Evolutionary conservation across 192 early-diverging fungal species (phyloP), one percentile per base, ranked within the genome.

Genomic region (Neocallimastix lanati): DNA sequence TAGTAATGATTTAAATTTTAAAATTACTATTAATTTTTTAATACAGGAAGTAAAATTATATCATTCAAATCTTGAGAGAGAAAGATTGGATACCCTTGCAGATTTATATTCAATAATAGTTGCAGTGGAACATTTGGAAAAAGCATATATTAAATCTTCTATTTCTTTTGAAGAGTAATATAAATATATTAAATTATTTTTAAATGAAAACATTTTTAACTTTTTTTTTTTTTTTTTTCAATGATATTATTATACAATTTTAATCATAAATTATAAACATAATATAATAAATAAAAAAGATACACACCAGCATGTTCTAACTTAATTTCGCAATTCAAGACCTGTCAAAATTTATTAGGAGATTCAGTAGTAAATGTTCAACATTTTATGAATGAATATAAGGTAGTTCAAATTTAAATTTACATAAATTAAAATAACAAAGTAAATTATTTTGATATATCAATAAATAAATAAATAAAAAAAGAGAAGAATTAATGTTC

Each of bases 51-150:
- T 96, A 27, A 87, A 87, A 80, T 90, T 97, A n/a, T 94, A 89
- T 81, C 92, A 89, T 58, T 92, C 88, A 78, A 93, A 91, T 33
- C 88, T 90, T 50, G 96, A 99, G 36, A 88, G 96, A 82, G 95
- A 98, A 82, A 90, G 90, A 78, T 94, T 92, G 85, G 96, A 99
- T 78, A 94, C 94, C 83, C 88, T 94, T 88, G 96, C 96, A 7
- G 95, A 97, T 78, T 84, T 99, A 1, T 99, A 94, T 86, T 89
- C 93, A 25, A 97, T 99, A 77, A 90, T 99, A 18, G 88, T 97
- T 29, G 90, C 93, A 21, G 92, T 95, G 67, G 96, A 99, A 81
- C 93, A 95, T 78, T 84, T 99, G 25, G 97, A 99, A 81, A 90
- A 93, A 78, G 94, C 95, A 2, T 99, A 96, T 82, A 94, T 97